Conservation (phyloP, 208 protist genomes). For the Angomonas deanei region DNA sequence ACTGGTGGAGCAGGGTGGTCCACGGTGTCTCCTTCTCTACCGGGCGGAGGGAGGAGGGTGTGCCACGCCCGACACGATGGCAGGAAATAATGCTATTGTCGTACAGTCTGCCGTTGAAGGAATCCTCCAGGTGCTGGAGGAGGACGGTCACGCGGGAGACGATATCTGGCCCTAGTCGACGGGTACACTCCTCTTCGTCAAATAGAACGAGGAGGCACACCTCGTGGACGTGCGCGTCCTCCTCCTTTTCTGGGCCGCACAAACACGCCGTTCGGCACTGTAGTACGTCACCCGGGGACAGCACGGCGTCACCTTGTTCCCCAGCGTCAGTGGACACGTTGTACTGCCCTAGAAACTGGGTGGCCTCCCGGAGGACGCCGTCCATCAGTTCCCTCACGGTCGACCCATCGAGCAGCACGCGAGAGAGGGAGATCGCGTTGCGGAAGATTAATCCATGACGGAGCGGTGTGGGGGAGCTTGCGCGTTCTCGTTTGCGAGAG, state of each 20-base stretch:
- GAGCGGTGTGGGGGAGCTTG: background rate
- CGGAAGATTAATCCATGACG: conserved; percentile 26
- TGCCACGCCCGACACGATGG: no score
- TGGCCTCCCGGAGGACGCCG: conserved; percentile 24
- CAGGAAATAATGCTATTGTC: background rate
- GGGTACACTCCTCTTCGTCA: no score
- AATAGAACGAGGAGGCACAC: no score
- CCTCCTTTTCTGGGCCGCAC: background rate
- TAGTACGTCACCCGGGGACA: background rate
- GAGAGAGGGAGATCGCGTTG: conserved; percentile 52
- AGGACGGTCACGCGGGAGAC: background rate
- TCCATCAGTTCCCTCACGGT: conserved; percentile 28
- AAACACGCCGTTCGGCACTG: background rate
- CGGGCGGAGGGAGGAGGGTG: no score
- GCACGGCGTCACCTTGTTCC: background rate
- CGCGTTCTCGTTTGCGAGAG: background rate
- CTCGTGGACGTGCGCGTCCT: no score
- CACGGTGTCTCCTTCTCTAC: no score
- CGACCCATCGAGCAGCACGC: conserved; percentile 38
- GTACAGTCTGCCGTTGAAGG: background rate
- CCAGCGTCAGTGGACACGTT: conserved; percentile 6
- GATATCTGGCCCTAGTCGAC: background rate
- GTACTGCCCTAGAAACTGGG: conserved; percentile 32
- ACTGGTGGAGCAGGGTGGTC: no score
- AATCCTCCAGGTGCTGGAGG: background rate